Evolutionary conservation across 371 early-diverging fungal genomes (phyloP).

Genomic region (Batkoa obscura): DNA sequence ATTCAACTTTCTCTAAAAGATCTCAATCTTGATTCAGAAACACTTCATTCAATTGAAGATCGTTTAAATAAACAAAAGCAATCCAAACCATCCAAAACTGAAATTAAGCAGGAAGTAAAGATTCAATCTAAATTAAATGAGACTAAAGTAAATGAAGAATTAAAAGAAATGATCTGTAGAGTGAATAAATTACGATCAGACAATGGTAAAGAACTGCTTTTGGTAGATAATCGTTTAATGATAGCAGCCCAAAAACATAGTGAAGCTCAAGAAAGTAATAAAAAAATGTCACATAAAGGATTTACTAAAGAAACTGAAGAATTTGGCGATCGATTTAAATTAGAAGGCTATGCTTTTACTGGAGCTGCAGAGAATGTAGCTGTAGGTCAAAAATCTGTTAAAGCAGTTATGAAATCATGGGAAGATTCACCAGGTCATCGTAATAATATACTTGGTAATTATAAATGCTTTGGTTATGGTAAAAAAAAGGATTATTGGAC

Average conservation of each 20-base stretch:
- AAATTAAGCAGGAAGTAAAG: too few species aligned
- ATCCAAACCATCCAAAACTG: too few species aligned
- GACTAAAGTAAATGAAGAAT: too few species aligned
- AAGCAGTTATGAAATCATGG: constrained; percentile 5
- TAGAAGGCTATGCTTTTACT: neutral
- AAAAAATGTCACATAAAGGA: neutral
- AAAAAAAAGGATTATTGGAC: neutral
- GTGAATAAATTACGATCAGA: neutral
- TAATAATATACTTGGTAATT: constrained; percentile 6
- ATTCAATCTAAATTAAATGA: too few species aligned
- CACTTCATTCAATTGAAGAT: too few species aligned
- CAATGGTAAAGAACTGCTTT: neutral
- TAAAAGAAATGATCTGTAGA: neutral
- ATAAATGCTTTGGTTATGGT: neutral
- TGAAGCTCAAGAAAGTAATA: neutral
- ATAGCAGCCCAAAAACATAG: neutral
- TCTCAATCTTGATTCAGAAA: too few species aligned
- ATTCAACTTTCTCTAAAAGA: too few species aligned
- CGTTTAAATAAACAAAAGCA: too few species aligned
- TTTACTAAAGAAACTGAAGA: too few species aligned
- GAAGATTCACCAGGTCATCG: constrained; percentile 9
- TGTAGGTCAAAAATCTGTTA: neutral
- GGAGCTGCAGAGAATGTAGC: constrained; percentile 4
- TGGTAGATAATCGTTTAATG: neutral
- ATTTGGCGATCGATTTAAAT: neutral